These are phyloP conservation scores for Aspergillus nidulans DNA, from an alignment of 495 filamentous ascomycete genomes.

Conservation along the genomic window DNA sequence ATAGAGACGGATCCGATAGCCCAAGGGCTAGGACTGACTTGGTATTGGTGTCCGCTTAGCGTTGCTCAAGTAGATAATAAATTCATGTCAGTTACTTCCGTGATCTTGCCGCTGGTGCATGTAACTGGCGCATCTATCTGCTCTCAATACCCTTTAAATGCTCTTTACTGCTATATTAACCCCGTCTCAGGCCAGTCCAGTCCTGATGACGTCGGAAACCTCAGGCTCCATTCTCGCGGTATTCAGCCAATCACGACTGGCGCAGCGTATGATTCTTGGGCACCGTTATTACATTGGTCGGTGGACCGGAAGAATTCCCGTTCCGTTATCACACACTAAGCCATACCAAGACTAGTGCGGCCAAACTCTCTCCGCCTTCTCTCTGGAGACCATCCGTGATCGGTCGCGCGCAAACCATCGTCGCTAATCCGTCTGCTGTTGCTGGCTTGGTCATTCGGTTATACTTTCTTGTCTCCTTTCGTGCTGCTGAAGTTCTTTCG, in stretches of 20 bases:
- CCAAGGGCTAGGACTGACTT: constrained; percentile 9
- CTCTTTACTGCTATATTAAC: too few species aligned
- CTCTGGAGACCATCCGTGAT: constrained; percentile 39
- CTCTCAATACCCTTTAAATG: too few species aligned
- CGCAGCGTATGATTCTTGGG: constrained; percentile 1
- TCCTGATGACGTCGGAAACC: constrained; percentile 22
- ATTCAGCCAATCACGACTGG: neutral
- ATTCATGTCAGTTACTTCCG: constrained; percentile 13
- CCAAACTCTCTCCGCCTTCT: constrained; percentile 38
- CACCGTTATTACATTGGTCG: neutral
- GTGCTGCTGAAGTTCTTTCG: neutral
- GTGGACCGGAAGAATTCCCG: constrained; percentile 17
- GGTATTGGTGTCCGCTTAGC: constrained; percentile 18
- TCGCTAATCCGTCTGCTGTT: constrained; percentile 18
- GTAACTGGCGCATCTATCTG: too few species aligned
- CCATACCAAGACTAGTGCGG: constrained; percentile 25
- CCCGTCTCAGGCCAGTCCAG: neutral
- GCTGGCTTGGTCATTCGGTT: constrained; percentile 12
- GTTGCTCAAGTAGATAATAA: constrained; percentile 25
- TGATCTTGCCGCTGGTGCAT: neutral
- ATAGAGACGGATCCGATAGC: constrained; percentile 16
- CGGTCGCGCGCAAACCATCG: constrained; percentile 43
- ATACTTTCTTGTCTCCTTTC: constrained; percentile 9
- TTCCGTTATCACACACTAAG: constrained; percentile 13
- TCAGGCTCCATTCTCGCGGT: neutral